Evolutionary conservation across 768 basidiomycete genomes (phyloP).

Genomic region (Cystobasidium onofrii): DNA sequence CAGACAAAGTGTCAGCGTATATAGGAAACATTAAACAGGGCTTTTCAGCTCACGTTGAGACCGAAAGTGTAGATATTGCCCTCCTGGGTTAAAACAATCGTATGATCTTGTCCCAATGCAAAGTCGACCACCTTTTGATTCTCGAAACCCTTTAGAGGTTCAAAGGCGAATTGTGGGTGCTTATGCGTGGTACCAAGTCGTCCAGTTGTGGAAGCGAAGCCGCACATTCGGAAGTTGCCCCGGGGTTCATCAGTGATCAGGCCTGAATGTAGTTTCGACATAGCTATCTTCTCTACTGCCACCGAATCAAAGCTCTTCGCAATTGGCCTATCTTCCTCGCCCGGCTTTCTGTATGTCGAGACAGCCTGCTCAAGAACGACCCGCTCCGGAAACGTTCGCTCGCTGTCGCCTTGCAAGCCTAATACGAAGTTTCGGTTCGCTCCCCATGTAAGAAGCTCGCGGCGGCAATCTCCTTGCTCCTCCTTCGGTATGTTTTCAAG

Average conservation of each 20-base stretch:
- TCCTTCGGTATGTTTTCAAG: slow-evolving; percentile 37
- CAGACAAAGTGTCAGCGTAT: background rate
- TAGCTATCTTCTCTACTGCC: slow-evolving; percentile 59
- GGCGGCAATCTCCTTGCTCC: slow-evolving; percentile 44
- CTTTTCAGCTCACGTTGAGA: slow-evolving; percentile 50
- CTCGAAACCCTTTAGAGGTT: slow-evolving; percentile 55
- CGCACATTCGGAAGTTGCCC: slow-evolving; percentile 73
- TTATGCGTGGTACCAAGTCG: slow-evolving; percentile 43
- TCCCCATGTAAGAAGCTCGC: slow-evolving; percentile 81
- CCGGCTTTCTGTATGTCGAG: slow-evolving; percentile 45
- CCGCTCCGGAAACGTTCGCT: slow-evolving; percentile 69
- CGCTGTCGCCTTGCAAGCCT: slow-evolving; percentile 71
- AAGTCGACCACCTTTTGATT: slow-evolving; percentile 55
- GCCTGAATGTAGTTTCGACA: slow-evolving; percentile 89
- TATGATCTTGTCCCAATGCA: slow-evolving; percentile 89
- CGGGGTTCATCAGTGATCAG: slow-evolving; percentile 61
- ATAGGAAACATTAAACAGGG: slow-evolving; percentile 53
- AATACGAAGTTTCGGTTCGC: slow-evolving; percentile 77
- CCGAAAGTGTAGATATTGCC: slow-evolving; percentile 86
- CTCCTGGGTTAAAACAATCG: slow-evolving; percentile 66
- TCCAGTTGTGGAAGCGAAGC: slow-evolving; percentile 48
- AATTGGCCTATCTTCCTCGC: slow-evolving; percentile 27
- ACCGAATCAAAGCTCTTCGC: slow-evolving; percentile 57
- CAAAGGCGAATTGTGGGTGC: slow-evolving; percentile 69
- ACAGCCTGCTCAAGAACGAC: slow-evolving; percentile 51